Conservation (phyloP, 2,329 filamentous ascomycete genomes). For the Geoglossum cookeanum region DNA sequence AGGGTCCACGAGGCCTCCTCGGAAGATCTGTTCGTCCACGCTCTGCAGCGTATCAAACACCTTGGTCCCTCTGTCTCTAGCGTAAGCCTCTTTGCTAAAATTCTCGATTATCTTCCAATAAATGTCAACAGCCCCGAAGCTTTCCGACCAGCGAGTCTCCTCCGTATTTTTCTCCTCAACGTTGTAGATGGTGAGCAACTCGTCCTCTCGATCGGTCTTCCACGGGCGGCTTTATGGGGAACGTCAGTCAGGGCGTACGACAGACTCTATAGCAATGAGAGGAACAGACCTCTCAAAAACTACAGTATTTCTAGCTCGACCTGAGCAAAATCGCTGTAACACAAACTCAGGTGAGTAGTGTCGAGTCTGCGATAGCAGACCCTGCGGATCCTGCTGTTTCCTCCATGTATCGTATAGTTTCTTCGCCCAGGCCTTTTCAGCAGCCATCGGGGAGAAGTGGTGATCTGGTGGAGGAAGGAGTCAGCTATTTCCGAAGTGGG, state of each 20-base stretch:
- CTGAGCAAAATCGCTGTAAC: not conserved
- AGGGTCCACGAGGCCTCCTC: constrained; percentile 11
- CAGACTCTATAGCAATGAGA: not conserved
- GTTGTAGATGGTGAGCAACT: constrained; percentile 11
- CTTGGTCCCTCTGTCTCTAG: constrained; percentile 10
- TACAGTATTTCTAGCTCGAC: not conserved
- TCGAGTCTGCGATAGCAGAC: not conserved
- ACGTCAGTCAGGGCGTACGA: not conserved
- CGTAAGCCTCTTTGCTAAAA: constrained; percentile 12
- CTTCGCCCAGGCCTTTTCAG: constrained; percentile 1
- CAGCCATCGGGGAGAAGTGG: not conserved
- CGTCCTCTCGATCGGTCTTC: not conserved
- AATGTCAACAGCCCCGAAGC: constrained; percentile 14
- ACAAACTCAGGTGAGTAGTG: constrained; percentile 1
- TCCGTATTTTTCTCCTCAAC: constrained; percentile 12
- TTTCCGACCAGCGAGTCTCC: constrained; percentile 14
- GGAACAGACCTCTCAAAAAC: not conserved
- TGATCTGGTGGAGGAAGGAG: not conserved
- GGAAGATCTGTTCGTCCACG: constrained; percentile 13
- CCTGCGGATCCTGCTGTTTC: not conserved
- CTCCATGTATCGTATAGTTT: not conserved
- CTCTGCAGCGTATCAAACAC: constrained; percentile 13
- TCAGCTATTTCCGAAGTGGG: not conserved
- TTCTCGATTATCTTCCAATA: constrained; percentile 15
- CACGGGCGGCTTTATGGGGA: not conserved